Conservation (phyloP, 169 alveolate genomes). For the Cryptosporidium bovis region DNA sequence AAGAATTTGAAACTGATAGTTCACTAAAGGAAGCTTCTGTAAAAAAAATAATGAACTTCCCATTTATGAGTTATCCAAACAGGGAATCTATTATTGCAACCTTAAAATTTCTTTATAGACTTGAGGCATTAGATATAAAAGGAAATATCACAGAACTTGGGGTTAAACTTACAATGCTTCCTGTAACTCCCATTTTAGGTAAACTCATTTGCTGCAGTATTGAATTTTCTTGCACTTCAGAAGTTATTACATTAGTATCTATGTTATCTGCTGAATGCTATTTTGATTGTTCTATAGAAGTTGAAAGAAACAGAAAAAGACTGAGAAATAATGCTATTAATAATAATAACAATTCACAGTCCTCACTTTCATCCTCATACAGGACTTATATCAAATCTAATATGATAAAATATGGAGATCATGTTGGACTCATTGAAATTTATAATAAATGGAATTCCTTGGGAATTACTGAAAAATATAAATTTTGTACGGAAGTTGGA, state of each 20-base stretch:
- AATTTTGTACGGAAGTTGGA: slow-evolving; percentile 69
- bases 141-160: slow-evolving; percentile 83
- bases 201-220: slow-evolving; percentile 88
- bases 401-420: slow-evolving; percentile 67
- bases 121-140: slow-evolving; percentile 84
- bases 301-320: slow-evolving; percentile 59
- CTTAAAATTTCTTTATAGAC: slow-evolving; percentile 84
- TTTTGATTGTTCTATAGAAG: slow-evolving; percentile 16
- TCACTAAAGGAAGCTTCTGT: slow-evolving; percentile 45
- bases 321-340: slow-evolving; percentile 71
- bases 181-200: slow-evolving; percentile 91
- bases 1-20: background rate
- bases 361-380: slow-evolving; percentile 3
- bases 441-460: slow-evolving; percentile 48
- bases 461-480: slow-evolving; percentile 4
- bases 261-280: slow-evolving; percentile 83
- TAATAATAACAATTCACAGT: background rate
- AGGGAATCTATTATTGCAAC: slow-evolving; percentile 83
- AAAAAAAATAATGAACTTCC: slow-evolving; percentile 84
- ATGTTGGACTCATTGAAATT: slow-evolving; percentile 45
- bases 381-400: slow-evolving; percentile 28
- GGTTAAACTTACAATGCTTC: slow-evolving; percentile 84
- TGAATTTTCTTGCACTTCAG: slow-evolving; percentile 89
- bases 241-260: slow-evolving; percentile 89
- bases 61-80: slow-evolving; percentile 89